A percentile compares a stretch with the other conserved stretches of the same genome.
Evolutionary conservation across 2,329 filamentous ascomycete species (phyloP).

Genomic region (Aspergillus sp.): DNA sequence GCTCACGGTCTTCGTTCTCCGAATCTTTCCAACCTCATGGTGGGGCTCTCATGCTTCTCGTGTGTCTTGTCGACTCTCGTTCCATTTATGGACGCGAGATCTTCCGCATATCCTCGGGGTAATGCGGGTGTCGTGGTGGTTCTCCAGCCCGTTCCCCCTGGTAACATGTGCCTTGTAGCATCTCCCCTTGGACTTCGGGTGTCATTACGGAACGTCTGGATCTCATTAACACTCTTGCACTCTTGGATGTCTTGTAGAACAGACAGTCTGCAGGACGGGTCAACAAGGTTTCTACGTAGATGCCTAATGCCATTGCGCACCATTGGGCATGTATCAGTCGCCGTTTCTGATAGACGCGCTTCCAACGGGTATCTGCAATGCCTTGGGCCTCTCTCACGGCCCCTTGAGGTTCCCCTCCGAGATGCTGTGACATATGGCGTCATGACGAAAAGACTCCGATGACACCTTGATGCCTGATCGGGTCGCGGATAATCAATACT

Average conservation of each 20-base stretch:
- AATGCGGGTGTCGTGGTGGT: slow-evolving; percentile 18
- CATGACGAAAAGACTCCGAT: slow-evolving; percentile 20
- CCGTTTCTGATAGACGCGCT: no score
- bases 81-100: slow-evolving; percentile 29
- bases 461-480: slow-evolving; percentile 20
- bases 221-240: no score
- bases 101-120: slow-evolving; percentile 37
- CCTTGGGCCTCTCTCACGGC: no score
- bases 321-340: no score
- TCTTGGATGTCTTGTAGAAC: no score
- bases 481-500: slow-evolving; percentile 18
- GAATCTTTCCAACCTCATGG: slow-evolving; percentile 39
- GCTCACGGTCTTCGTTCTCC: slow-evolving; percentile 29
- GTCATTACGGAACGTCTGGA: not conserved
- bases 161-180: not conserved
- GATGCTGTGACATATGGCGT: slow-evolving; percentile 12
- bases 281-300: no score
- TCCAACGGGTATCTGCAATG: no score
- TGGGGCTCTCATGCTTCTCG: slow-evolving; percentile 32
- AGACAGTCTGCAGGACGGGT: no score
- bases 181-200: not conserved
- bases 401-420: not conserved
- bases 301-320: no score
- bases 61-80: slow-evolving; percentile 15
- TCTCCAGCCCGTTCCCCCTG: not conserved